Conservation (phyloP, 148 eudicot genomes). For the Rhododendron griersonianum region DNA sequence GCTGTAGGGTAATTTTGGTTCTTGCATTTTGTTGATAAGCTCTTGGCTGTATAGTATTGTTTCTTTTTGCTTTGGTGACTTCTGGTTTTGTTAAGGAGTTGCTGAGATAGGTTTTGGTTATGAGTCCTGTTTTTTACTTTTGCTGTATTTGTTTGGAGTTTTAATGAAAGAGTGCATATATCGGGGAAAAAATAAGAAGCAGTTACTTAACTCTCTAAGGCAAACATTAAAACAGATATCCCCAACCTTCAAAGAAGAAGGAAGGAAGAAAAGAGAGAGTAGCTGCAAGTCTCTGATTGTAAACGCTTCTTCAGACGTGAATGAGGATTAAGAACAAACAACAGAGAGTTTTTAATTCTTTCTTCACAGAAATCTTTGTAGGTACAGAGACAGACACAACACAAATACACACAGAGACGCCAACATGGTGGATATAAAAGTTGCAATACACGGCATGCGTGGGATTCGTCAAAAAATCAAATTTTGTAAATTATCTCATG, state of each 20-base stretch:
- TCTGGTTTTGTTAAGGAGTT: too few species aligned
- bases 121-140: too few species aligned
- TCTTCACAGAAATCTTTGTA: background rate
- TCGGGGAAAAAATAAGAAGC: too few species aligned
- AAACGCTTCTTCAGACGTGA: background rate
- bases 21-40: too few species aligned
- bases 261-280: background rate
- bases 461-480: background rate
- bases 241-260: background rate
- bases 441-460: background rate
- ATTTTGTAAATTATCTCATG: background rate
- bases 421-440: background rate
- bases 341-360: background rate
- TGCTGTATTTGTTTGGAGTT: too few species aligned
- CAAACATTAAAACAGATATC: background rate
- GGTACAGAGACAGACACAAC: background rate
- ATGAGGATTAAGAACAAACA: background rate
- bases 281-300: background rate
- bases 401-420: background rate
- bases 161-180: too few species aligned
- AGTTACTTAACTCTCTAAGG: background rate
- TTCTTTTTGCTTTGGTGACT: too few species aligned
- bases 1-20: too few species aligned
- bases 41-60: too few species aligned
- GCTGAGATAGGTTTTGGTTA: too few species aligned